Conservation (phyloP, 208 protist species). For the Trypanosomatidae sp. region DNA sequence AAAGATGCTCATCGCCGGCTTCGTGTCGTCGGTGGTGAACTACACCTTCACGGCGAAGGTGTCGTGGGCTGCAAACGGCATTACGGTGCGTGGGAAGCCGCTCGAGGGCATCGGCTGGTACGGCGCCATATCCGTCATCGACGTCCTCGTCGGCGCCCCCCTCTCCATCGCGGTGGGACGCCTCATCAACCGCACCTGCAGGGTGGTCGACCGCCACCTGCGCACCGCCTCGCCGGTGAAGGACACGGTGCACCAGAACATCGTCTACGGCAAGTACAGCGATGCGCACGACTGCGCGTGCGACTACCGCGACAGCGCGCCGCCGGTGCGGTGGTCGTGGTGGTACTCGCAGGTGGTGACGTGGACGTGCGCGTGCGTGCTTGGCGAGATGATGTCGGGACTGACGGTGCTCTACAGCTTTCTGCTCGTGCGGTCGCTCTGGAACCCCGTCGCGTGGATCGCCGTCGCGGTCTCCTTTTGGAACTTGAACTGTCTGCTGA, state of each 20-base stretch:
- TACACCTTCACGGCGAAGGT: constrained; percentile 48
- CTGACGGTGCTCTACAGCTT: constrained; percentile 36
- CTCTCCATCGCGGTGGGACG: constrained; percentile 31
- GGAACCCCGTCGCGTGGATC: constrained; percentile 44
- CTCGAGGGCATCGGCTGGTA: constrained; percentile 63
- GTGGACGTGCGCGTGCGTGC: constrained; percentile 36
- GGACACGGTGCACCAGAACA: constrained; percentile 35
- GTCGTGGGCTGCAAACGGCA: constrained; percentile 18
- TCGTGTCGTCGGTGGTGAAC: constrained; percentile 27
- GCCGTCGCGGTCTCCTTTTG: constrained; percentile 41
- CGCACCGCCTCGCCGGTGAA: constrained; percentile 2
- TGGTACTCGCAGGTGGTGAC: constrained; percentile 47
- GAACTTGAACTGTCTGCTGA: constrained; percentile 39
- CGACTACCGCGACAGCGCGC: constrained; percentile 15
- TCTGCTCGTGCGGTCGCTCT: constrained; percentile 17
- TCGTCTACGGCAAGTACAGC: constrained; percentile 38
- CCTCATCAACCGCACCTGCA: constrained; percentile 24
- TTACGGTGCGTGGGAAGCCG: constrained; percentile 28
- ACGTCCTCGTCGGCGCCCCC: constrained; percentile 36
- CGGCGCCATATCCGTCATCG: constrained; percentile 33
- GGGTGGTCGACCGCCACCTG: neutral
- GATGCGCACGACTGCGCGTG: constrained; percentile 21
- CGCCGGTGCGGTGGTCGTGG: constrained; percentile 32
- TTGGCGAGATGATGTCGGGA: constrained; percentile 32
- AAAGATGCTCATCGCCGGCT: constrained; percentile 33